Evolutionary conservation across 2,329 filamentous ascomycete genomes (phyloP), one percentile per base, ranked within the genome.

Genomic region (Mycosphaerelloides madeirae): DNA sequence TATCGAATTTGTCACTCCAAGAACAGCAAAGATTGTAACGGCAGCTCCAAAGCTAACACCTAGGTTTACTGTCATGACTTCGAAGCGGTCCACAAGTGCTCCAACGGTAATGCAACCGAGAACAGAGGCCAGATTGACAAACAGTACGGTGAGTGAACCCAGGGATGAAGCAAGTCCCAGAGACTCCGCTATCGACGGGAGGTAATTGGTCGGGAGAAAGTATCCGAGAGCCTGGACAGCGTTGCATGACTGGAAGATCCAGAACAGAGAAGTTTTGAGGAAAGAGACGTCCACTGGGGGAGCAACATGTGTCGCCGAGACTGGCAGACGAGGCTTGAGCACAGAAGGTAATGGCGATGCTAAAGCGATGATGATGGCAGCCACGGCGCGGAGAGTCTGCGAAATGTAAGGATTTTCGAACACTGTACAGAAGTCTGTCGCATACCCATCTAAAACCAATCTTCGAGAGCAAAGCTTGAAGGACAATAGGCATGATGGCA

Each of bases 1-100:
- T n/a, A 69, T 46, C 16, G 59, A 66, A 11, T 71, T 73, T 2
- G 69, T 65, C 1, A 73, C 51, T 16, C 73, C 71, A 57, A 74
- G 73, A 15, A 76, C 56, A 15, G 72, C 55, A 49, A 73, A 67
- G 2, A 69, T 65, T 3, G 62, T 54, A 5, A 63, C 38, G 1
- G 64, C 56, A 11, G 66, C 63, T n/a, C 63, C 60, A 8, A 64
- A 31, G 3, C 65, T 63, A 11, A 67, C 62, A 7, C 69, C 55
- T 14, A 66, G 50, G 11, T 69, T 57, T 29, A 65, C 66, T 7
- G 60, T 65, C 1, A 63, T 64, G 11, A 69, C 62, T 41, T 69
- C 60, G 48, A 66, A 68, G 20, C 62, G 62, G 49, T 73, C 68
- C 20, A 64, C 61, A 6, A 70, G 59, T 12, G 54, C 41, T 4